A percentile compares a stretch with the other conserved stretches of the same genome.
These are phyloP conservation scores for Eucalyptus curtisii DNA, from an alignment of 345 rosid species.

Conservation along the genomic window DNA sequence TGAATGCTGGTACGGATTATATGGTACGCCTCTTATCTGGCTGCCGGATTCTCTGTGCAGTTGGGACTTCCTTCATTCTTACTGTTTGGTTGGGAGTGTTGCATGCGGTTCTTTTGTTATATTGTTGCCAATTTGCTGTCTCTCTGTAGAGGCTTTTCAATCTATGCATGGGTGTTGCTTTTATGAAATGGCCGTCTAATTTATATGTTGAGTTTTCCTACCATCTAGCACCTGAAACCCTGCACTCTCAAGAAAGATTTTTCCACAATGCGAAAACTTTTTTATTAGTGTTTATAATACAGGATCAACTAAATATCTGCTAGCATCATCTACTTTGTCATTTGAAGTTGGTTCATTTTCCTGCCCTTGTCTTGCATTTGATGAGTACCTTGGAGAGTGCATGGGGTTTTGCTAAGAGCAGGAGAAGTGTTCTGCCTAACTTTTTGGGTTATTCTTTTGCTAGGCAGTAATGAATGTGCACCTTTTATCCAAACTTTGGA, in stretches of 20 bases:
- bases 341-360: neutral
- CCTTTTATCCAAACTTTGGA: neutral
- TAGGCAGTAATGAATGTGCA: neutral
- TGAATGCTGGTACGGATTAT: neutral
- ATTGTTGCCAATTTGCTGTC: neutral
- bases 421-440: neutral
- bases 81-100: neutral
- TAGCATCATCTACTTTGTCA: neutral
- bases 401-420: neutral
- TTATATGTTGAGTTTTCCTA: neutral
- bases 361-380: neutral
- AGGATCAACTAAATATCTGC: neutral
- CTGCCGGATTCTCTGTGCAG: neutral
- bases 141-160: neutral
- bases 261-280: neutral
- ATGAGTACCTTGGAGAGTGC: neutral
- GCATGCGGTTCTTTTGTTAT: neutral
- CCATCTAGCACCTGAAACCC: neutral
- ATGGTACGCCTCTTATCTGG: neutral
- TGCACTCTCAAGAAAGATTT: neutral
- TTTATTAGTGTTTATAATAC: neutral
- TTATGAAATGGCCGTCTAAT: neutral
- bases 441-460: neutral
- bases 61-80: neutral
- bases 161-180: neutral